Percentiles rank a stretch among this genome's conserved stretches.
Evolutionary conservation across 805 yeast genomes (phyloP).

Genomic region (Dipodascopsis tothii): DNA sequence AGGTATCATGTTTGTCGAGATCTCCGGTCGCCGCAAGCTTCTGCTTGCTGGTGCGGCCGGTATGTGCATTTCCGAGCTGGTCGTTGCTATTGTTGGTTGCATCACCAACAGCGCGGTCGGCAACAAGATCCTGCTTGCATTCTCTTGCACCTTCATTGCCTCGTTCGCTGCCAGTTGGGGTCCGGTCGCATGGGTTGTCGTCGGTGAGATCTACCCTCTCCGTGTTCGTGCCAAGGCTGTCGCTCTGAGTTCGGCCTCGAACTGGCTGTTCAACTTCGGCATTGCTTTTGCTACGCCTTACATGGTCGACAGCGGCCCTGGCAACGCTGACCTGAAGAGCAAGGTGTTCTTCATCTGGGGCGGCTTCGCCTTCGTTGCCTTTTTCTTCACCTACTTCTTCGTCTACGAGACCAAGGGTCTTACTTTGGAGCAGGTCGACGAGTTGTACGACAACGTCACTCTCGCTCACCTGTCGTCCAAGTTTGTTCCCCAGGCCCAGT

Average conservation of each 20-base stretch:
- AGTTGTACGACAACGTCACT: slow-evolving; percentile 37
- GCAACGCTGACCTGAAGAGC: slow-evolving; percentile 13
- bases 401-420: slow-evolving; percentile 77
- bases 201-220: slow-evolving; percentile 19
- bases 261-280: slow-evolving; percentile 11
- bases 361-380: slow-evolving; percentile 35
- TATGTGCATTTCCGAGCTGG: slow-evolving; percentile 57
- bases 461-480: slow-evolving; percentile 12
- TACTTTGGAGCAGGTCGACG: slow-evolving; percentile 75
- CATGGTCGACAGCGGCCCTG: slow-evolving; percentile 34
- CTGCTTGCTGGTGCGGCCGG: slow-evolving; percentile 66
- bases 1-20: slow-evolving; percentile 70
- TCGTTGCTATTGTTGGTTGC: slow-evolving; percentile 59
- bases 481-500: too few relatives aligned
- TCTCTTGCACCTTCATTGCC: slow-evolving; percentile 55
- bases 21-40: slow-evolving; percentile 68
- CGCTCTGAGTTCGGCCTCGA: slow-evolving; percentile 13
- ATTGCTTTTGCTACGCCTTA: slow-evolving; percentile 32
- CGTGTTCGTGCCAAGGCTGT: slow-evolving; percentile 17
- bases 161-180: slow-evolving; percentile 82
- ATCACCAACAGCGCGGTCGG: slow-evolving; percentile 19
- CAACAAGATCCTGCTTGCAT: slow-evolving; percentile 45
- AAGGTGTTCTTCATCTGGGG: slow-evolving; percentile 18
- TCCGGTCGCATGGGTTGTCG: slow-evolving; percentile 35
- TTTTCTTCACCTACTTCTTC: slow-evolving; percentile 64